phyloP scores from a whole-genome alignment of 2,329 filamentous ascomycete species.

The Alternaria conjuncta region DNA sequence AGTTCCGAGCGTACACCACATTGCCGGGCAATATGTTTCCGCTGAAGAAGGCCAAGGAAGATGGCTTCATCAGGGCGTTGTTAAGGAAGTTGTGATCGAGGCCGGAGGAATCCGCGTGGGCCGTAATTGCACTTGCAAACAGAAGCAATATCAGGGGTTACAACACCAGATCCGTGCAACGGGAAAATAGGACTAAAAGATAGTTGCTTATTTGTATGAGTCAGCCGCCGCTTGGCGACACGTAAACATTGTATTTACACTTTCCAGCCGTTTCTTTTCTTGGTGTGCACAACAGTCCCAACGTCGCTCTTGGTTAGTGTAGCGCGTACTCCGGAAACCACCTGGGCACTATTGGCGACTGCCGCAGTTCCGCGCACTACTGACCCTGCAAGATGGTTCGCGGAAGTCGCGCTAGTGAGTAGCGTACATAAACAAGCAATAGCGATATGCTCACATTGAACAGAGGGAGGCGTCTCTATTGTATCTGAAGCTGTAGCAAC shows the following conservation, averaged over 20 bases:
- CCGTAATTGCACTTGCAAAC: neutral
- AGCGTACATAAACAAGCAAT: neutral
- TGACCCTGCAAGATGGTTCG: neutral
- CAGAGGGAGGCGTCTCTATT: slow-evolving; percentile 1
- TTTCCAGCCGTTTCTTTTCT: neutral
- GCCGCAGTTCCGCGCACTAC: neutral
- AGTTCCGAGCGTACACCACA: slow-evolving; percentile 24
- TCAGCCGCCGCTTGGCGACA: neutral
- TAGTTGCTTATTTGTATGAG: neutral
- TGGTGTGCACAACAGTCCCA: neutral
- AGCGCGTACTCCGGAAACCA: neutral
- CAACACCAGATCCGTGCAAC: neutral
- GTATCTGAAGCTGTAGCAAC: neutral
- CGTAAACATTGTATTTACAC: neutral
- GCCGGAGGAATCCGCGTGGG: neutral
- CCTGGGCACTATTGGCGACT: neutral
- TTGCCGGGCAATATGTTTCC: slow-evolving; percentile 8
- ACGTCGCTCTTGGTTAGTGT: neutral
- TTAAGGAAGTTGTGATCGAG: slow-evolving; percentile 16
- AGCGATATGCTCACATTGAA: neutral
- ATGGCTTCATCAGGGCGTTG: slow-evolving; percentile 29
- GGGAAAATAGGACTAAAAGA: neutral
- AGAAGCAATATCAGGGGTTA: neutral
- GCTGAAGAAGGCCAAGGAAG: slow-evolving; percentile 20
- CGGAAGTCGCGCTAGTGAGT: neutral